Evolutionary conservation across 2,329 filamentous ascomycete species (phyloP), one percentile per base, ranked within the genome.

Genomic region (Venturiaceae sp.): DNA sequence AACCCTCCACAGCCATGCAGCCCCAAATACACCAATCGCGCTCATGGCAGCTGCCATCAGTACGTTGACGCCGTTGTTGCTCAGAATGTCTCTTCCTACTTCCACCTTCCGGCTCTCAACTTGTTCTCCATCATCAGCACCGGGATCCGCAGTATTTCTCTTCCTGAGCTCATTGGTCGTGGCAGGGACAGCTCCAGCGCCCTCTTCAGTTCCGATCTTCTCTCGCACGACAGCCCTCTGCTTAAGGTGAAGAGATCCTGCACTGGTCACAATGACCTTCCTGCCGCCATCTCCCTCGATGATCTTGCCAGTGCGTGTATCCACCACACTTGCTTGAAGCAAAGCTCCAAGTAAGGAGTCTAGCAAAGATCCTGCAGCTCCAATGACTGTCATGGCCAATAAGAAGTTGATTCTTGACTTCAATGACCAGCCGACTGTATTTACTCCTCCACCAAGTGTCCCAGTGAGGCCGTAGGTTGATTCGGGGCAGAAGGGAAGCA

Each of bases 41-140:
- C 89, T 96, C 82, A 95, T 92, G 4, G 79, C 78, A 14, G 83
- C 79, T 0, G 92, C 92, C 92, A 96, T 97, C 59, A 92, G 71
- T 60, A 96, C 83, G 71, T 99, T 99, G 65, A 99, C 91, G 58
- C 89, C 88, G 71, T 99, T 99, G 72, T 99, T 99, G 72, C 95
- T 91, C 59, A 99, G 76, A 61, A 95, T 70, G 69, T 96, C 82
- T 74, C 78, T 55, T 69, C 84, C 90, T 64, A 77, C 87, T 72
- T 88, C 82, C 73, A 75, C 77, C 65, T 82, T 82, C 62, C 75
- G 65, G 41, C 74, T 78, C 59, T 77, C 75, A n/a, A 63, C 32
- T 61, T 71, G 64, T 63, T 67, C 52, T 69, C 68, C 34, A 69
- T 71, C 30, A 72, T 65, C 32, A 68, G 65, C 36, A 65, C 64